Evolutionary conservation across 2,329 filamentous ascomycete genomes (phyloP).

Genomic region (Pyrenochaeta sp.): DNA sequence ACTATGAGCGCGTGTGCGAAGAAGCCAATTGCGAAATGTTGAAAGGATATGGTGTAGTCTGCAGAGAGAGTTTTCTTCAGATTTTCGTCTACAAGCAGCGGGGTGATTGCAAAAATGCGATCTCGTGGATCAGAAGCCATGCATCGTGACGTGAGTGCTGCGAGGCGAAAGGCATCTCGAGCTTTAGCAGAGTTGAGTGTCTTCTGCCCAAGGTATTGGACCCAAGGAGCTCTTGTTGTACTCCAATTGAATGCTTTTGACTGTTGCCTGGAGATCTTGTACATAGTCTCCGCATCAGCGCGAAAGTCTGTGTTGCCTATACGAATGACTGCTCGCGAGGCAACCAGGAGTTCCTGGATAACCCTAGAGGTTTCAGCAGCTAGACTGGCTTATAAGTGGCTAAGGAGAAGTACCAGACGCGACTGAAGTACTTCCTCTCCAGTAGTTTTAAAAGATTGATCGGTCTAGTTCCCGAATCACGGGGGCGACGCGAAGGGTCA

Average conservation of each 20-base stretch:
- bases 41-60: conserved; percentile 15
- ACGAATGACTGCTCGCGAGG: conserved; percentile 10
- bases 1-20: conserved; percentile 12
- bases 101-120: conserved; percentile 11
- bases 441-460: background rate
- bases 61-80: conserved; percentile 2
- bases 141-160: conserved; percentile 9
- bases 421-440: background rate
- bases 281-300: conserved; percentile 1
- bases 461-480: background rate
- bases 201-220: conserved; percentile 10
- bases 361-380: too few relatives aligned
- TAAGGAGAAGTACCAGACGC: background rate
- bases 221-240: conserved; percentile 9
- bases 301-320: conserved; percentile 11
- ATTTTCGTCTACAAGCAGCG: conserved; percentile 1
- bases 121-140: conserved; percentile 14
- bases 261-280: background rate
- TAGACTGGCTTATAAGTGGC: conserved; percentile 10
- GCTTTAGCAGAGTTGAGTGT: background rate
- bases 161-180: conserved; percentile 4
- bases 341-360: conserved; percentile 15
- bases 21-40: conserved; percentile 17
- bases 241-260: conserved; percentile 1
- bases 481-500: background rate